Evolutionary conservation across 768 basidiomycete genomes (phyloP), one percentile per base, ranked within the genome.

Genomic region (Boletales sp.): DNA sequence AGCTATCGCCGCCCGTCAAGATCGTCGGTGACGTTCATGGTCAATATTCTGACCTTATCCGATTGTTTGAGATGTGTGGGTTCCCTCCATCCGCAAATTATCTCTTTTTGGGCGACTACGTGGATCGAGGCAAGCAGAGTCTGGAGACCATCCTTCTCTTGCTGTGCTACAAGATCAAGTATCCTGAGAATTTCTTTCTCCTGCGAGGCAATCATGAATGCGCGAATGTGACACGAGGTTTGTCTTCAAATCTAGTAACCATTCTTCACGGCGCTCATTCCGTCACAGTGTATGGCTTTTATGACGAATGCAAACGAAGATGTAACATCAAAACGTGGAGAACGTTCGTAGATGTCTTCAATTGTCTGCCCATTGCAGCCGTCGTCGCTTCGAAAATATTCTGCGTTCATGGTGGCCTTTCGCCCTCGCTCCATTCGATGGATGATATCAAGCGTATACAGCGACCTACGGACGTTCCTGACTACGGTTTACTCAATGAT

Each of bases 241-340:
- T 56, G 87, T 53, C 28, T 49, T 40, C 19, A 49, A 21, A 21
- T 4, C 5, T 31, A 3, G 17, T 11, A 56, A 35, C 44, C 55
- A 31, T 63, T 56, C 47, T 39, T 55, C 39, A 21, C n/a, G 34
- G 17, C 41, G 33, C 57, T 70, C 31, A 66, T 47, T 17, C 33
- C 53, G 28, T 7, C 42, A 17, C 32, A 97, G 96, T 98, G 18
- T 99, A 99, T 63, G 96, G 96, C 25, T 99, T 99, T 74, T 99
- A 99, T 70, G 96, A 98, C 73, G 96, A 99, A 73, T 99, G 96
- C 79, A 99, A 99, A 74, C 86, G 96, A 65, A 83, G 96, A 57
- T 96, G 94, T 79, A 97, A 95, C 70, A 93, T 98, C 79, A 99
- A 98, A 76, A 94, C 91, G 25, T 99, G 96, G 96, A 98, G 95